Percentiles rank a stretch among this genome's conserved stretches.
Conservation (phyloP, 2,329 filamentous ascomycete genomes). For the Pseudogymnoascus sp. region DNA sequence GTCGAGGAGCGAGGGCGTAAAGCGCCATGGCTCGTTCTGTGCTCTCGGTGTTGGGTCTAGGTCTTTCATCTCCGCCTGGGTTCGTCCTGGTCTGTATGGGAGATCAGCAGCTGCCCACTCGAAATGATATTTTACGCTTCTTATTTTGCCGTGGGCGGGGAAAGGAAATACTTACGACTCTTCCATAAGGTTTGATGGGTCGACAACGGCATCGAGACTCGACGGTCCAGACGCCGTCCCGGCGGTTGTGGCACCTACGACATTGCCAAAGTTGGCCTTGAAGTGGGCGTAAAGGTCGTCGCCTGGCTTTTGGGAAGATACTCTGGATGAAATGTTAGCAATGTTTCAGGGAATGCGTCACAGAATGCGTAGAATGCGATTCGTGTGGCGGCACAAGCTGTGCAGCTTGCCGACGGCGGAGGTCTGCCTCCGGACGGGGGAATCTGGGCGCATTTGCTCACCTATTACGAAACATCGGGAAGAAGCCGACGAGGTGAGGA, state of each 20-base stretch:
- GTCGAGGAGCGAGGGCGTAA: conserved; percentile 83
- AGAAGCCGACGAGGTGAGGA: conserved; percentile 6
- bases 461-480: conserved; percentile 31
- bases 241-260: conserved; percentile 43
- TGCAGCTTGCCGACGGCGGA: not conserved
- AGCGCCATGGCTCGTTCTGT: conserved; percentile 72
- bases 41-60: conserved; percentile 76
- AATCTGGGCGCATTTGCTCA: conserved; percentile 16
- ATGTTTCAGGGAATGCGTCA: not conserved
- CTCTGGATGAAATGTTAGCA: conserved; percentile 30
- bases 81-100: not conserved
- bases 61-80: conserved; percentile 48
- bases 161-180: not conserved
- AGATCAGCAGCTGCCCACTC: not conserved
- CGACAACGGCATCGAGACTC: not conserved
- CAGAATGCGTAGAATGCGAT: not conserved
- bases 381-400: not conserved
- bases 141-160: not conserved
- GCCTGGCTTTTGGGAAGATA: conserved; percentile 66
- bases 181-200: not conserved
- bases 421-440: not conserved
- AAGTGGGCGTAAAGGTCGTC: conserved; percentile 79
- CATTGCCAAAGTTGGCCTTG: conserved; percentile 71
- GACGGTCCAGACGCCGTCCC: not conserved
- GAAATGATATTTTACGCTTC: not conserved